These are phyloP conservation scores for Fusarium chlamydosporum DNA, from an alignment of 2,329 filamentous ascomycete genomes.

Conservation along the genomic window DNA sequence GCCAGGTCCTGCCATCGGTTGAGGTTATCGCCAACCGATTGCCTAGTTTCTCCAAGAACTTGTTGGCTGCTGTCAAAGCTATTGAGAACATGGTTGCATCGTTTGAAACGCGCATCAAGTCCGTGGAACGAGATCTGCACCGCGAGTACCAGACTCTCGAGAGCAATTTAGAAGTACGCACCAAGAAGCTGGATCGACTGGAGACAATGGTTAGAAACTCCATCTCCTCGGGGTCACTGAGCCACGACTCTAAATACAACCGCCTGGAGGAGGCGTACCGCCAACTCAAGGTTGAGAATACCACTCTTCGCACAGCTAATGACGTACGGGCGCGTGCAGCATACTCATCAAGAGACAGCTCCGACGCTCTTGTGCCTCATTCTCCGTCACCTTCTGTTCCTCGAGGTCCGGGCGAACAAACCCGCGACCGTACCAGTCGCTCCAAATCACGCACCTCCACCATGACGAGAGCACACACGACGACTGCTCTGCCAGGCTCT, in stretches of 20 bases:
- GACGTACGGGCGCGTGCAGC: constrained; percentile 69
- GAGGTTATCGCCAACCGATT: constrained; percentile 90
- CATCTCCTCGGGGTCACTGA: constrained; percentile 64
- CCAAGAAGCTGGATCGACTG: constrained; percentile 88
- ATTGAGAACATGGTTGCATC: constrained; percentile 84
- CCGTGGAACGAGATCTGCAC: constrained; percentile 89
- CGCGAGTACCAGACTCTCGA: constrained; percentile 92
- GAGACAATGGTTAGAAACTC: constrained; percentile 82
- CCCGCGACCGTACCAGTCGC: constrained; percentile 58
- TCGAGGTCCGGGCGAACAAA: constrained; percentile 64
- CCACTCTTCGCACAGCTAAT: constrained; percentile 76
- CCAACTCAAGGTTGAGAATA: constrained; percentile 74
- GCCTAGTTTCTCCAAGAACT: constrained; percentile 89
- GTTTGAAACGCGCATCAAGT: constrained; percentile 84
- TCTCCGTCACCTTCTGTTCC: constrained; percentile 69
- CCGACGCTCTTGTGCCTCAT: constrained; percentile 55
- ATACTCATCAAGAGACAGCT: constrained; percentile 58
- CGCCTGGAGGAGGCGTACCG: constrained; percentile 73
- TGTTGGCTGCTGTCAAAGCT: constrained; percentile 87
- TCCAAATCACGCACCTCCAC: constrained; percentile 53
- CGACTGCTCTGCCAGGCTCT: constrained; percentile 49
- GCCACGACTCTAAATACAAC: constrained; percentile 62
- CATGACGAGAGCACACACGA: constrained; percentile 52
- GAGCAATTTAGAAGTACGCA: constrained; percentile 80
- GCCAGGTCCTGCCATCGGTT: constrained; percentile 83